phyloP scores from a whole-genome alignment of 805 yeast genomes.

The Limtongozyma cylindracea region DNA sequence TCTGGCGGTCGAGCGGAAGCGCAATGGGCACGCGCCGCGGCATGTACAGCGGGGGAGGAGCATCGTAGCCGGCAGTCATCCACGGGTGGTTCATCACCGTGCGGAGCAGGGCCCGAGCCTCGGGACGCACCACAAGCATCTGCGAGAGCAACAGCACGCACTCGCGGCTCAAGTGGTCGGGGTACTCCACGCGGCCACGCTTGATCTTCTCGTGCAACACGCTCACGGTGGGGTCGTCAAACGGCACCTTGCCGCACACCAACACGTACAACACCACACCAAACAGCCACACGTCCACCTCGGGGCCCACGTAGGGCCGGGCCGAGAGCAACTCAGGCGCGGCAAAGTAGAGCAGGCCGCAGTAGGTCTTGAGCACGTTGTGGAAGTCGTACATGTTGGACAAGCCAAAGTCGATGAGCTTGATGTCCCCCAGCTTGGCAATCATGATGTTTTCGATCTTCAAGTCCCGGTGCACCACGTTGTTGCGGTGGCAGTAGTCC shows the following conservation, averaged over 20 bases:
- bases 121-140: constrained; percentile 84
- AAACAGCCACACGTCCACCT: constrained; percentile 94
- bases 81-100: constrained; percentile 82
- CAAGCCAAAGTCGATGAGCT: constrained; percentile 88
- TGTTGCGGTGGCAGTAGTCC: constrained; percentile 81
- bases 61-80: constrained; percentile 79
- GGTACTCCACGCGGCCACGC: constrained; percentile 80
- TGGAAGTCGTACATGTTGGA: constrained; percentile 63
- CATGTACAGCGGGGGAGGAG: constrained; percentile 39
- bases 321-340: constrained; percentile 94
- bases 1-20: constrained; percentile 38
- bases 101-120: constrained; percentile 47
- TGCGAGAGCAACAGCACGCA: constrained; percentile 59
- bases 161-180: constrained; percentile 52
- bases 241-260: constrained; percentile 90
- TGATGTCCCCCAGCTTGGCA: constrained; percentile 78
- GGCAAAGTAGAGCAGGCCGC: constrained; percentile 95
- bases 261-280: constrained; percentile 89
- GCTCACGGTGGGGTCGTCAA: constrained; percentile 84
- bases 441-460: constrained; percentile 94
- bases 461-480: constrained; percentile 90
- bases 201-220: constrained; percentile 86
- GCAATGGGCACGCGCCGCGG: constrained; percentile 60
- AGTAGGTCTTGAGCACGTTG: constrained; percentile 65
- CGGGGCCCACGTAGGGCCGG: constrained; percentile 86